Percentiles rank a stretch among this genome's conserved stretches.
These are phyloP conservation scores for Rosa rugosa DNA, from an alignment of 306 rosid species.

Conservation along the genomic window DNA sequence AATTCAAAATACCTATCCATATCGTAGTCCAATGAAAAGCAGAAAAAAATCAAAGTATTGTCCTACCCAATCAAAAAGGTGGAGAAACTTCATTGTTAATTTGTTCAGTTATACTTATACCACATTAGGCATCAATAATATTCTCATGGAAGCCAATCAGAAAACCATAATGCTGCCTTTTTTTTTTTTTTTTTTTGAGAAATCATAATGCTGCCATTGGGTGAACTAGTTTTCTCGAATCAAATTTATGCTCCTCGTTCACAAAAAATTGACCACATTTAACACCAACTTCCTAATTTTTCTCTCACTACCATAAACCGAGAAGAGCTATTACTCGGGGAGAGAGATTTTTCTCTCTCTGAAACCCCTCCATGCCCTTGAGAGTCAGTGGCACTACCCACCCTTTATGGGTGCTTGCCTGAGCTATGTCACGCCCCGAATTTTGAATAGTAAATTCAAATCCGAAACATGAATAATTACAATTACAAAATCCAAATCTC, in stretches of 20 bases:
- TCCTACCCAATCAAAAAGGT: background rate
- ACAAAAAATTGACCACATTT: background rate
- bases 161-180: background rate
- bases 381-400: too few relatives aligned
- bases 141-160: constrained; percentile 20
- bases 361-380: too few relatives aligned
- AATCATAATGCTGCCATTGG: background rate
- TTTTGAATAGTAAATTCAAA: too few relatives aligned
- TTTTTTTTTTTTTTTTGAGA: too few relatives aligned
- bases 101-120: constrained; percentile 6
- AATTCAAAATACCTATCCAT: background rate
- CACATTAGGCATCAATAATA: constrained; percentile 8
- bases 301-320: too few relatives aligned
- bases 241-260: background rate
- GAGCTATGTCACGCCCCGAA: too few relatives aligned
- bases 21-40: background rate
- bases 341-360: too few relatives aligned
- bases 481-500: too few relatives aligned
- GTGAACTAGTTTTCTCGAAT: constrained; percentile 6
- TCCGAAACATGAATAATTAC: too few relatives aligned
- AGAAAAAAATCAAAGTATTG: too few relatives aligned
- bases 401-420: too few relatives aligned
- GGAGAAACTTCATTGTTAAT: background rate
- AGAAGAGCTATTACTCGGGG: too few relatives aligned
- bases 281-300: background rate